These are phyloP conservation scores for Dioscorea alata DNA, from an alignment of 106 monocot species.

Conservation along the genomic window DNA sequence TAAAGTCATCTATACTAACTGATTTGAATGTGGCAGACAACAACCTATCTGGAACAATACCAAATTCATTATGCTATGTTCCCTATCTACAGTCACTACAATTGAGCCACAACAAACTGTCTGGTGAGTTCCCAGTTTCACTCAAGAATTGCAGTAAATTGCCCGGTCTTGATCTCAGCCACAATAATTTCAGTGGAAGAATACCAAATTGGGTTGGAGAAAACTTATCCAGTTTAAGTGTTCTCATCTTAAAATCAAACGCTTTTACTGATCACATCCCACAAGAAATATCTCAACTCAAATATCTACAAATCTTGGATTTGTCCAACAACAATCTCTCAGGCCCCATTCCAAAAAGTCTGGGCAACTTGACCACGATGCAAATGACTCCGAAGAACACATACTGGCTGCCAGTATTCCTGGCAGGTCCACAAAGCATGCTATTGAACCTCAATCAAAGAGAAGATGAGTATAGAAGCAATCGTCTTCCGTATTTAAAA, in stretches of 20 bases:
- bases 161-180: not conserved
- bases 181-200: not conserved
- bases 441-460: too few species aligned
- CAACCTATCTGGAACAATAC: conserved; percentile 2
- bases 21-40: conserved; percentile 3
- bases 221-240: not conserved
- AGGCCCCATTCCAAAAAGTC: not conserved
- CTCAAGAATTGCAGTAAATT: conserved; percentile 9
- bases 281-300: not conserved
- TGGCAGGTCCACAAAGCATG: not conserved
- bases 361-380: not conserved
- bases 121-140: conserved; percentile 13
- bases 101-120: conserved; percentile 14
- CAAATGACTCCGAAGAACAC: not conserved
- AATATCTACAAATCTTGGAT: not conserved
- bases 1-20: not conserved
- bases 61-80: not conserved
- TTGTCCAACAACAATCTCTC: not conserved
- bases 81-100: conserved; percentile 7
- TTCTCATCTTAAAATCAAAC: conserved; percentile 1
- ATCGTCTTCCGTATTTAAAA: not conserved
- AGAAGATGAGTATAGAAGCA: too few species aligned
- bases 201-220: not conserved
- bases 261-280: not conserved
- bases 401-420: not conserved